Evolutionary conservation across 192 early-diverging fungal species (phyloP).

Genomic region (Dissophora ornata): DNA sequence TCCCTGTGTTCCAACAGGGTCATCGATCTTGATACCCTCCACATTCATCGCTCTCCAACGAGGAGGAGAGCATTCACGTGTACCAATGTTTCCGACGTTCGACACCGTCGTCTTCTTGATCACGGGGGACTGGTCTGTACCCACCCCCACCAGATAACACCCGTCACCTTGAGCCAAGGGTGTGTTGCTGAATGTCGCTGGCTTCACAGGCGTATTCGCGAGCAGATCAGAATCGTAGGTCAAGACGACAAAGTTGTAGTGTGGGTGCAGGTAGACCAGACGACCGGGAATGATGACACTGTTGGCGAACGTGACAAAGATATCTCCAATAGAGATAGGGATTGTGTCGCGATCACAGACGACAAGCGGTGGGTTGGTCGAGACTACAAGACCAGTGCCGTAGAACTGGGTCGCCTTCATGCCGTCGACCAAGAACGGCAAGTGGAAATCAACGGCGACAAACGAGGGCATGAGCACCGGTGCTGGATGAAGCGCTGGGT

Average conservation of each 20-base stretch:
- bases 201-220: conserved; percentile 78
- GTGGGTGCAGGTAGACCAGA: conserved; percentile 86
- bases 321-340: conserved; percentile 80
- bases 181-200: conserved; percentile 67
- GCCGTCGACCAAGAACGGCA: conserved; percentile 84
- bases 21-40: conserved; percentile 74
- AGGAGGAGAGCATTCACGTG: conserved; percentile 75
- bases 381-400: conserved; percentile 85
- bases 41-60: conserved; percentile 68
- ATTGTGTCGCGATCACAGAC: conserved; percentile 86
- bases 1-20: conserved; percentile 72
- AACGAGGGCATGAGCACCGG: conserved; percentile 81
- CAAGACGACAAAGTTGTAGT: conserved; percentile 88
- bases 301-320: conserved; percentile 87
- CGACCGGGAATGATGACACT: conserved; percentile 89
- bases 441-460: conserved; percentile 82
- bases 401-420: conserved; percentile 74
- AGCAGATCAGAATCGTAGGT: conserved; percentile 81
- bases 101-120: conserved; percentile 73
- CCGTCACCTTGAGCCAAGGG: conserved; percentile 74
- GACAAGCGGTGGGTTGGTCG: conserved; percentile 82
- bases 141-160: conserved; percentile 66
- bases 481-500: conserved; percentile 77
- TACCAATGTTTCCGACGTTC: conserved; percentile 71
- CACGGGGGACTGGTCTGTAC: conserved; percentile 62